Evolutionary conservation across 768 basidiomycete species (phyloP).

Genomic region (Tylopilus felleus): DNA sequence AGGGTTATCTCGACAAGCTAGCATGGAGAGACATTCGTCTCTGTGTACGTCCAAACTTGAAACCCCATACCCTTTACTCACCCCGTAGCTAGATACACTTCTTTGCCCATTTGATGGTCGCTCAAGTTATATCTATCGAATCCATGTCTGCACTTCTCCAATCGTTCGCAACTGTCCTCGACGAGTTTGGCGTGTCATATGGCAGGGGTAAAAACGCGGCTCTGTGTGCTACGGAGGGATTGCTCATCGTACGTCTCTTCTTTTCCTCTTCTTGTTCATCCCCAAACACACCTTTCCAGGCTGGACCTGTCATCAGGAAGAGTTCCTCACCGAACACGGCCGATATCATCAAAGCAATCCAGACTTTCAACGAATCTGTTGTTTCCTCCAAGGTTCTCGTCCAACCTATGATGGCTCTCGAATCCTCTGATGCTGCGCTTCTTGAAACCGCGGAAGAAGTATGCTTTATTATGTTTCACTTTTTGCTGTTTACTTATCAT

Average conservation of each 20-base stretch:
- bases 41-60: slow-evolving; percentile 54
- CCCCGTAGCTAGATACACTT: slow-evolving; percentile 70
- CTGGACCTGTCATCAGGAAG: slow-evolving; percentile 63
- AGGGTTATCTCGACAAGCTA: slow-evolving; percentile 81
- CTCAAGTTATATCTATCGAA: slow-evolving; percentile 67
- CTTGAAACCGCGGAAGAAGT: slow-evolving; percentile 65
- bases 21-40: slow-evolving; percentile 89
- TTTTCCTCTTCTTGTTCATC: background rate
- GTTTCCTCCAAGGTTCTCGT: slow-evolving; percentile 58
- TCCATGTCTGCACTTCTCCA: slow-evolving; percentile 81
- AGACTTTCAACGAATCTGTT: slow-evolving; percentile 63
- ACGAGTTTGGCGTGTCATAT: slow-evolving; percentile 85
- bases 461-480: background rate
- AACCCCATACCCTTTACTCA: slow-evolving; percentile 1
- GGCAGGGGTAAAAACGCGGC: slow-evolving; percentile 81
- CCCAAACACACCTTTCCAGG: slow-evolving; percentile 38
- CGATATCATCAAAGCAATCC: slow-evolving; percentile 70
- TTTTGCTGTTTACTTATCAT: slow-evolving; percentile 1
- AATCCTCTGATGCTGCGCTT: slow-evolving; percentile 37
- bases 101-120: slow-evolving; percentile 83
- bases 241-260: slow-evolving; percentile 56
- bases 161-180: slow-evolving; percentile 81
- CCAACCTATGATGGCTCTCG: slow-evolving; percentile 56
- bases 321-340: slow-evolving; percentile 54
- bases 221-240: slow-evolving; percentile 75